Evolutionary conservation across 305 asterid species (phyloP).

Genomic region (Fraxinus paxiana): DNA sequence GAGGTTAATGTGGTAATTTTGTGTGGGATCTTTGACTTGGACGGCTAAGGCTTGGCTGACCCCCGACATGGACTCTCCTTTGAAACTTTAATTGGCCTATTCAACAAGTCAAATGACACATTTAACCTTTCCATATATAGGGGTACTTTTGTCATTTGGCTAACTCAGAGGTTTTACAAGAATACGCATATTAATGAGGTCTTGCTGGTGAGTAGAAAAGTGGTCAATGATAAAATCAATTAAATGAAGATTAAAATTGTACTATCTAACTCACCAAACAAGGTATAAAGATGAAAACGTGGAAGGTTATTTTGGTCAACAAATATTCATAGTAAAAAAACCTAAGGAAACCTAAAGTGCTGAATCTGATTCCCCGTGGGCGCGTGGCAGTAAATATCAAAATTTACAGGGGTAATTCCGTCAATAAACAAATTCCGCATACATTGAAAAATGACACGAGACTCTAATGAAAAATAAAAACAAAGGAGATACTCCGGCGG

Average conservation of each 20-base stretch:
- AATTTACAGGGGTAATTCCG: conserved; percentile 34
- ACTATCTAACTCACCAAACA: not conserved
- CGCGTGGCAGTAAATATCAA: conserved; percentile 37
- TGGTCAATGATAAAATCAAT: not conserved
- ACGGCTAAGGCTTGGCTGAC: too few species aligned
- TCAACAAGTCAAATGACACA: not conserved
- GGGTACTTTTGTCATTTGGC: not conserved
- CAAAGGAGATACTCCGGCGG: not conserved
- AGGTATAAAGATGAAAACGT: not conserved
- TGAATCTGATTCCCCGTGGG: conserved; percentile 29
- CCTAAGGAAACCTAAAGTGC: conserved; percentile 4
- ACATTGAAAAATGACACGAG: conserved; percentile 30
- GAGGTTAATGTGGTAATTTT: not conserved
- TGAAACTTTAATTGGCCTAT: conserved; percentile 21
- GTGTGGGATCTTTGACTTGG: not conserved
- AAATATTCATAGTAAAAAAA: conserved; percentile 16
- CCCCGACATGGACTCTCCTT: not conserved
- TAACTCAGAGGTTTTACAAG: conserved; percentile 15
- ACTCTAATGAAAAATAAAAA: conserved; percentile 13
- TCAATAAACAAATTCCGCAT: conserved; percentile 14
- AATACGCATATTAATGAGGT: conserved; percentile 28
- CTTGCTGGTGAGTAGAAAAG: conserved; percentile 24
- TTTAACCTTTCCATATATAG: not conserved
- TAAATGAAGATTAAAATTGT: not conserved
- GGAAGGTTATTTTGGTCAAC: conserved; percentile 25